Evolutionary conservation across 2,329 filamentous ascomycete species (phyloP), one percentile per base, ranked within the genome.

Genomic region (Blumeria hordei): DNA sequence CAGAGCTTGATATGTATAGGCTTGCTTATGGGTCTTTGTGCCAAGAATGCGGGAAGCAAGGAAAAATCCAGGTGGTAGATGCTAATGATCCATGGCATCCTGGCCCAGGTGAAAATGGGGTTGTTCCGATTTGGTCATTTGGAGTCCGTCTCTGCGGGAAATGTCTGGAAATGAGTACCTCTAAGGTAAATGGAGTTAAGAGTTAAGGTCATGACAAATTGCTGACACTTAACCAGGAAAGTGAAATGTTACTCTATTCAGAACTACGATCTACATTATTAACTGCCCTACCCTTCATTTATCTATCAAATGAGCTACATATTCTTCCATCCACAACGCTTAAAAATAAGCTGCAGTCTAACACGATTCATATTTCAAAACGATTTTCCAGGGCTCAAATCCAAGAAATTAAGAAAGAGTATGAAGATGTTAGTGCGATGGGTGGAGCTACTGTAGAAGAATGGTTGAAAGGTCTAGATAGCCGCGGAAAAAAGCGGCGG

Each of bases 1-100:
- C 76, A 44, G 85, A 92, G 66, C 70, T 85, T 59, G 76, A 81
- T 44, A 88, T 88, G 83, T 87, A 85, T 76, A 76, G 75, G 62
- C 69, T 92, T 53, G 72, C 78, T 37, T 80, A 77, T 65, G 74
- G 76, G 51, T 69, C 64, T 34, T 67, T 64, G 55, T 93, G 86
- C 66, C 80, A 88, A 63, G 77, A 80, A 60, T 92, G 86, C 67
- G 69, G 68, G 55, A 76, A 71, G 65, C 63, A 58, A 58, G 59
- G 53, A 45, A 55, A 62, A 58, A 54, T 56, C 58, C 57, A 41
- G 60, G 59, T 49, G 44, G 59, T 55, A 57, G 63, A 56, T 57
- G 64, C 57, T 60, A 66, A 58, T 63, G 69, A 68, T 63, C 69
- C 71, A 53, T 80, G 73, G 71, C 75, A 74, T 62, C 69, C 72